phyloP scores from a whole-genome alignment of 169 alveolate species.

The Eimeria praecox region DNA sequence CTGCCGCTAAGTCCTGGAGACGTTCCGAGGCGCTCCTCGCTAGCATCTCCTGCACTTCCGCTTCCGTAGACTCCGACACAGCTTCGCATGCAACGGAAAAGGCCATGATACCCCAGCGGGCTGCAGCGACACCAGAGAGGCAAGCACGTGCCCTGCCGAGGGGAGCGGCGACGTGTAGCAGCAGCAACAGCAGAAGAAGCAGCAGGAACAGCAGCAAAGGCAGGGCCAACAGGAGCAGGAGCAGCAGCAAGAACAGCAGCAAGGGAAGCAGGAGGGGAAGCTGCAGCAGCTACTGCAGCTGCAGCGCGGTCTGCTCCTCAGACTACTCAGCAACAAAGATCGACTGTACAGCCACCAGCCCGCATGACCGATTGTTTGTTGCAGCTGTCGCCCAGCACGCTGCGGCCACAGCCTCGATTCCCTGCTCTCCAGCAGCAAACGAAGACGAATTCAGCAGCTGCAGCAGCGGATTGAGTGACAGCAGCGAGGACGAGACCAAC shows the following conservation, averaged over 20 bases:
- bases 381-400: slow-evolving; percentile 54
- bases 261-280: slow-evolving; percentile 20
- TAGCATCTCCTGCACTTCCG: background rate
- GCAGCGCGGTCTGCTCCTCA: slow-evolving; percentile 25
- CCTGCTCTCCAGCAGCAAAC: slow-evolving; percentile 35
- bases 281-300: slow-evolving; percentile 50
- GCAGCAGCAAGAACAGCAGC: background rate
- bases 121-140: slow-evolving; percentile 17
- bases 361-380: slow-evolving; percentile 34
- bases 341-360: background rate
- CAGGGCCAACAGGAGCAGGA: slow-evolving; percentile 2
- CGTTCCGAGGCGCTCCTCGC: background rate
- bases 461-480: slow-evolving; percentile 59
- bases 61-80: background rate
- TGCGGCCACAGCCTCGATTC: slow-evolving; percentile 37
- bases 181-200: slow-evolving; percentile 11
- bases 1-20: background rate
- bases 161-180: slow-evolving; percentile 26
- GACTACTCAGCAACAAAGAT: background rate
- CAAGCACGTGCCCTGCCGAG: slow-evolving; percentile 11
- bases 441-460: slow-evolving; percentile 70
- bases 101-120: slow-evolving; percentile 42
- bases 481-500: slow-evolving; percentile 51
- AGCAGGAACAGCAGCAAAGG: background rate
- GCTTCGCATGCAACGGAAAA: background rate